Base-by-base conservation (phyloP, 345 rosid genomes). In the Triadica sebifera region DNA sequence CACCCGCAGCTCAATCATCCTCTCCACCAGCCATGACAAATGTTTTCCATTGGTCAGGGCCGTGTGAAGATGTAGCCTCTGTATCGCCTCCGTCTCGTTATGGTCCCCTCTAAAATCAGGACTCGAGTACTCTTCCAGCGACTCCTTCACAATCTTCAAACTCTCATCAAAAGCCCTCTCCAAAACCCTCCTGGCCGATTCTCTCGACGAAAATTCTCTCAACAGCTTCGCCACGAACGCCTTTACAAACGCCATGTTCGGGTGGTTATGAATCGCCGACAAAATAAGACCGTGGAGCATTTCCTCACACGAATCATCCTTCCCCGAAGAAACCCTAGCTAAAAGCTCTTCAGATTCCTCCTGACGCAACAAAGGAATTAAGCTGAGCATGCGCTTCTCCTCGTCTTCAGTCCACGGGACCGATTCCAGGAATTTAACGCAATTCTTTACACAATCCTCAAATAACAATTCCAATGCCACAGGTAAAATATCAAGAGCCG, bases 371-470 rank as follows among this genome's bases (percentile, higher is more conserved):
- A 84, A 73, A 1, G 92, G 92, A 51, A 86, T 75, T 59, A 87
- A 68, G 67, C 41, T 70, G 47, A 90, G 50, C 15, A 90, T 86
- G 22, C 87, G 82, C 64, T 68, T 68, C 60, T 90, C 94, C 45
- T 88, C 94, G 51, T 85, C 94, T 47, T 88, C 89, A 47, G 79
- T 84, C 94, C 94, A 90, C n/a, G 94, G 92, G 38, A 88, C 89
- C 46, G 87, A 88, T 74, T 90, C 92, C 2, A 90, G 83, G 79
- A 83, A 88, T 38, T 53, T 78, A 12, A 90, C 82, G 69, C 88
- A 87, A 38, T 73, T 70, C 25, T 66, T 78, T n/a, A 88, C 81
- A 71, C 87, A 85, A 58, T 87, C 92, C 59, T 90, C 94, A 78
- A 88, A 90, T 20, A 90, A 81, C 13, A 90, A 73, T 55, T 87